A percentile compares a stretch with the other conserved stretches of the same genome.
Evolutionary conservation across 2,329 filamentous ascomycete genomes (phyloP).

Genomic region (Pyricularia sp.): DNA sequence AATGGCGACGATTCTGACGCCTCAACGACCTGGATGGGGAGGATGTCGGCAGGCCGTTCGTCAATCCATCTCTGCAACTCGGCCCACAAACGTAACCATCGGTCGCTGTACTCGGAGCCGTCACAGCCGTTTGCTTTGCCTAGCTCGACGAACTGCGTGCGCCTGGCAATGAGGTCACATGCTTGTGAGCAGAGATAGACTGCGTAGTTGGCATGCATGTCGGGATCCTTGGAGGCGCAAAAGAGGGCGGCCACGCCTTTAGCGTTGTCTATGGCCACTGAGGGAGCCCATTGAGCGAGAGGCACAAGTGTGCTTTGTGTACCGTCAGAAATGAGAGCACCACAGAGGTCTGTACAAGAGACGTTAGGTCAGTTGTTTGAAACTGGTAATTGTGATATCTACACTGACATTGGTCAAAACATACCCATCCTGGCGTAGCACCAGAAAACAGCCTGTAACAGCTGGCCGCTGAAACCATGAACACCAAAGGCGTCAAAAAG

Average conservation of each 20-base stretch:
- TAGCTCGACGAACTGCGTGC: constrained; percentile 37
- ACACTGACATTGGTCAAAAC: constrained; percentile 8
- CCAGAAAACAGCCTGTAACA: constrained; percentile 48
- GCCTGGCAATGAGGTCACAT: constrained; percentile 39
- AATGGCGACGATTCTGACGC: constrained; percentile 31
- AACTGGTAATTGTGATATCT: not conserved
- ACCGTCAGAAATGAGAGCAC: constrained; percentile 44
- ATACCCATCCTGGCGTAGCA: constrained; percentile 47
- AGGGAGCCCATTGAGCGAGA: constrained; percentile 36
- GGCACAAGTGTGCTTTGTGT: constrained; percentile 42
- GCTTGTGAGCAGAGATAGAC: constrained; percentile 45
- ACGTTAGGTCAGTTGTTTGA: not conserved
- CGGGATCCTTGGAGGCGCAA: constrained; percentile 23
- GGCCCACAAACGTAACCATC: constrained; percentile 39
- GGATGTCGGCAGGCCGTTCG: constrained; percentile 34
- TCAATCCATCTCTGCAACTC: constrained; percentile 38
- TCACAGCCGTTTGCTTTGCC: constrained; percentile 34
- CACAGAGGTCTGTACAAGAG: constrained; percentile 35
- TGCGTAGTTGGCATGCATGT: constrained; percentile 51
- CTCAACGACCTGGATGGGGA: constrained; percentile 30
- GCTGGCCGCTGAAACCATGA: constrained; percentile 41
- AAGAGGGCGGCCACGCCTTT: constrained; percentile 26
- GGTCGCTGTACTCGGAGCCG: constrained; percentile 25
- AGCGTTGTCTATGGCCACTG: constrained; percentile 20
- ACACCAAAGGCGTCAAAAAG: constrained; percentile 43